phyloP scores from a whole-genome alignment of 177 flowering plant species.

The Vitis hybrid region DNA sequence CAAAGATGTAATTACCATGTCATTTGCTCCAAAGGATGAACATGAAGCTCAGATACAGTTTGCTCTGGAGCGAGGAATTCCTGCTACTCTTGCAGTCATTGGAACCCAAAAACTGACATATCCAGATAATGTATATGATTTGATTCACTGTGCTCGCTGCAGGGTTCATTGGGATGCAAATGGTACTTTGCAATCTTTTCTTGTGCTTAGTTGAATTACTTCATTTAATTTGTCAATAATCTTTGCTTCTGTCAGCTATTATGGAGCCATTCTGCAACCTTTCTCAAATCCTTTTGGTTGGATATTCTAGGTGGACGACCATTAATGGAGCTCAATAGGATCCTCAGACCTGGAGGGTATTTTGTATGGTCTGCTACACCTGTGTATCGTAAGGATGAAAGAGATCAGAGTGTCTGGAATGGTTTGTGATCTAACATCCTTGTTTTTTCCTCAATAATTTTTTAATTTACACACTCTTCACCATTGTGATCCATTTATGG shows the following conservation, averaged over 20 bases:
- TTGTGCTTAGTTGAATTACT: neutral
- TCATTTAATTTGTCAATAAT: neutral
- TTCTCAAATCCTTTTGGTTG: conserved; percentile 9
- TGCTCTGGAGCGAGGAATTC: conserved; percentile 96
- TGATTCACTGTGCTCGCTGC: conserved; percentile 94
- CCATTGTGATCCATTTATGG: neutral
- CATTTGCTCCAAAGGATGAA: conserved; percentile 97
- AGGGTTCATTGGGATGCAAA: conserved; percentile 94
- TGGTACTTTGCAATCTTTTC: conserved; percentile 47
- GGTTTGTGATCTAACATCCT: conserved; percentile 36
- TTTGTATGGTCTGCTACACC: conserved; percentile 98
- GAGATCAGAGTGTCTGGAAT: conserved; percentile 70
- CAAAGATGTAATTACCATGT: conserved; percentile 84
- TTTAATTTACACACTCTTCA: neutral
- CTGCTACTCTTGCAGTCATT: conserved; percentile 83
- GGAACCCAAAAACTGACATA: conserved; percentile 79
- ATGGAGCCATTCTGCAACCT: neutral
- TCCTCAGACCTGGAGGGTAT: conserved; percentile 93
- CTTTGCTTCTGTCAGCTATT: neutral
- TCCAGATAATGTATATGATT: conserved; percentile 79
- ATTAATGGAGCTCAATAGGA: conserved; percentile 79
- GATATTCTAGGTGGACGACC: conserved; percentile 81
- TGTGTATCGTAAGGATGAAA: conserved; percentile 72
- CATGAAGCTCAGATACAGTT: conserved; percentile 99
- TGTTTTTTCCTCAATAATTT: neutral